Evolutionary conservation across 768 basidiomycete genomes (phyloP), one percentile per base, ranked within the genome.

Genomic region (Termitomyces titanicus): DNA sequence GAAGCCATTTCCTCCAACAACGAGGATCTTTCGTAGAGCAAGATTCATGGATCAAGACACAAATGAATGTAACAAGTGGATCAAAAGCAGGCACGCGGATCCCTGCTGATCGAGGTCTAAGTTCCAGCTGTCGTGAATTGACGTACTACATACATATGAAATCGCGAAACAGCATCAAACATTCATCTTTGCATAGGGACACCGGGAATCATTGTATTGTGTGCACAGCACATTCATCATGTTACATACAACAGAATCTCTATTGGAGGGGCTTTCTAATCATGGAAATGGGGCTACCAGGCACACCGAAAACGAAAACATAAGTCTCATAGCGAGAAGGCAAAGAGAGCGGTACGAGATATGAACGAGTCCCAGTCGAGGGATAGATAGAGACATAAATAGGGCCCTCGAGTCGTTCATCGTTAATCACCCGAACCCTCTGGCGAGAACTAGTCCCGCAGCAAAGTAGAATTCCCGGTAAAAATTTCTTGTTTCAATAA

Each of bases 1-100:
- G 75, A 97, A 98, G 5, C 97, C 97, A 74, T 97, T 97, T 43
- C 97, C 97, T n/a, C 97, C 97, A 1, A 98, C 82, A 39, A 99
- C 93, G n/a, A 98, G 83, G 35, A 98, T 79, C 64, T 78, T 88
- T 51, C 76, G 80, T 50, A 76, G 53, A 22, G 76, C 56, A 33
- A 68, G 53, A 55, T 63, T 71, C 74, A 74, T 75, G 31, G 38
- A 52, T 42, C 35, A 49, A 44, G 20, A 43, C 22, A 27, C 31
- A 24, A 39, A 52, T 38, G 52, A 45, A 46, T 12, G 44, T 25
- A 25, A 45, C 39, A 25, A 43, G 22, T 27, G 44, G 24, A 22
- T 37, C 42, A 44, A 18, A 25, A 20, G n/a, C 45, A 35, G 48
- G 48, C 35, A 49, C 48, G 37, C 48, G 48, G 25, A 44, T 44